Evolutionary conservation across 805 yeast genomes (phyloP).

Genomic region (Crinitomyces ghanaensis): DNA sequence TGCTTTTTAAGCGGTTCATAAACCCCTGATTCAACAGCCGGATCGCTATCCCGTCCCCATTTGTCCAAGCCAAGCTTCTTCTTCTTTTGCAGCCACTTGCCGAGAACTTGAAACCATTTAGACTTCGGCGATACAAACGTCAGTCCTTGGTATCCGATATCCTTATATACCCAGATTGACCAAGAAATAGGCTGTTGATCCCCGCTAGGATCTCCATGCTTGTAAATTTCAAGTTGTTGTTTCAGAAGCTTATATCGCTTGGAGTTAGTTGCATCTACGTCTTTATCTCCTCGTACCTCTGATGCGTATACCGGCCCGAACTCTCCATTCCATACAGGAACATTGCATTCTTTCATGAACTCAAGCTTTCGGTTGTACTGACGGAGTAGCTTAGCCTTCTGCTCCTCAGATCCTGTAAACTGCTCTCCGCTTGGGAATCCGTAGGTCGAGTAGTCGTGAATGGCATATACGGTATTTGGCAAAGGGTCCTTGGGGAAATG

Average conservation of each 20-base stretch:
- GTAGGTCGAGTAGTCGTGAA: constrained; percentile 36
- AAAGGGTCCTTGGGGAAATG: constrained; percentile 31
- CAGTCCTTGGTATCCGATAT: constrained; percentile 41
- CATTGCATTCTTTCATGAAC: constrained; percentile 29
- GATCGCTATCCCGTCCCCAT: constrained; percentile 40
- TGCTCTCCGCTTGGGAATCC: constrained; percentile 33
- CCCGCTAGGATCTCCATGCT: constrained; percentile 37
- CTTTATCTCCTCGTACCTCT: constrained; percentile 29
- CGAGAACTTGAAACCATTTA: constrained; percentile 32
- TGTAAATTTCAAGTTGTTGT: constrained; percentile 36
- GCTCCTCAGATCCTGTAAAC: constrained; percentile 29
- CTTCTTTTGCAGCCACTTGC: constrained; percentile 33
- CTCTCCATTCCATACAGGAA: constrained; percentile 46
- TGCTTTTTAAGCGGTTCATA: constrained; percentile 31
- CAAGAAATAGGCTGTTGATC: constrained; percentile 35
- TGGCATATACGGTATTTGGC: constrained; percentile 37
- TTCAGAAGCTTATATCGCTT: constrained; percentile 33
- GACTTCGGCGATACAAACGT: constrained; percentile 36
- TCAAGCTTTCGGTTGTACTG: constrained; percentile 36
- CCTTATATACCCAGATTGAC: constrained; percentile 45
- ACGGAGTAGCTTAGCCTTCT: constrained; percentile 26
- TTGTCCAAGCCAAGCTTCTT: constrained; percentile 35
- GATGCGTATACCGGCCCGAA: constrained; percentile 41
- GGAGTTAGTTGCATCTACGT: constrained; percentile 29
- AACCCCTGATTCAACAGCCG: constrained; percentile 25